Conservation (phyloP, 2,329 filamentous ascomycete genomes). For the Neonectria neomacrospora region DNA sequence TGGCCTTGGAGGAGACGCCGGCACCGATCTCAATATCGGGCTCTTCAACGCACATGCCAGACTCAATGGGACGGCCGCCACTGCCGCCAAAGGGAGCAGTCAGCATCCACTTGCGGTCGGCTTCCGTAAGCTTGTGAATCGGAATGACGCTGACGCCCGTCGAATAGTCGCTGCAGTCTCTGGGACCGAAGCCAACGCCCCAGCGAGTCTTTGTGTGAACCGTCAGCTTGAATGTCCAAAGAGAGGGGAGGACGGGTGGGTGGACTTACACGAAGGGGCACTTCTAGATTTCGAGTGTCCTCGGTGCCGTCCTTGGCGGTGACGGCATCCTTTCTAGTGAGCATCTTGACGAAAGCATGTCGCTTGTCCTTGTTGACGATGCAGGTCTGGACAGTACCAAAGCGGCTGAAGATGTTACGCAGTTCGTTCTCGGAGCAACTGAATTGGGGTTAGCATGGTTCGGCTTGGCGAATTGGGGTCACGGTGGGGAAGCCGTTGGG, state of each 20-base stretch:
- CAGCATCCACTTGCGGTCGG: constrained; percentile 96
- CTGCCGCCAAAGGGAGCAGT: constrained; percentile 94
- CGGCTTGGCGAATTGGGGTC: constrained; percentile 15
- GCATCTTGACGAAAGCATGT: constrained; percentile 99
- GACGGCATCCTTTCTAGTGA: constrained; percentile 86
- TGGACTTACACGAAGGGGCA: constrained; percentile 75
- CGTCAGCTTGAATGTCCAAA: constrained; percentile 39
- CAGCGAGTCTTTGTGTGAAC: constrained; percentile 78
- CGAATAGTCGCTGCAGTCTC: constrained; percentile 96
- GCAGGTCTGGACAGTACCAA: constrained; percentile 92
- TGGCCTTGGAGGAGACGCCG: constrained; percentile 93
- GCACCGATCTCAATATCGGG: constrained; percentile 99
- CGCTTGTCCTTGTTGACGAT: constrained; percentile 99
- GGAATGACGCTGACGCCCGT: constrained; percentile 94
- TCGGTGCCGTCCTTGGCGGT: constrained; percentile 90
- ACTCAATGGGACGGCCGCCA: constrained; percentile 82
- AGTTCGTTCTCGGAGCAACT: constrained; percentile 85
- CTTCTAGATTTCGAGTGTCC: constrained; percentile 75
- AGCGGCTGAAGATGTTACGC: constrained; percentile 81
- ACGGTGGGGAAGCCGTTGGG: constrained; percentile 38
- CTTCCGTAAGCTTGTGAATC: constrained; percentile 91
- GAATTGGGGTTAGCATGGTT: constrained; percentile 41
- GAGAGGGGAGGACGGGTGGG: not conserved
- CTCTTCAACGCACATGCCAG: constrained; percentile 91
- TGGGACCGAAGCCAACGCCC: constrained; percentile 96